phyloP scores from a whole-genome alignment of 805 yeast species.

The Groenewaldozyma salmanticensis region DNA sequence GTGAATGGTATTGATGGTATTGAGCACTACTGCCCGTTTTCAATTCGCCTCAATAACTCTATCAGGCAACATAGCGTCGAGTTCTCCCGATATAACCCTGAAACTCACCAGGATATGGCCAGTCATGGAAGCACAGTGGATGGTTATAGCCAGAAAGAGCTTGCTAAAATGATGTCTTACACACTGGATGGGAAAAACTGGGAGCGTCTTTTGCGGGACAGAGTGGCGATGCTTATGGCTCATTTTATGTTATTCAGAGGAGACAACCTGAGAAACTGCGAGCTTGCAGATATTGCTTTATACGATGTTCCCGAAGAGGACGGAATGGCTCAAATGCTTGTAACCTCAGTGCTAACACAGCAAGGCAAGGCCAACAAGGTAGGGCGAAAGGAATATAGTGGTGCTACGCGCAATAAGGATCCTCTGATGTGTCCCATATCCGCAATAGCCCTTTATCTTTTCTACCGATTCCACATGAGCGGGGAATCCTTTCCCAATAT shows the following conservation, averaged over 20 bases:
- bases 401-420: not conserved
- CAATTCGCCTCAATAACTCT: too few relatives aligned
- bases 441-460: not conserved
- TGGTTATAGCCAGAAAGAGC: too few relatives aligned
- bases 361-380: not conserved
- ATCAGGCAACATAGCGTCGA: too few relatives aligned
- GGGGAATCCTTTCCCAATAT: not conserved
- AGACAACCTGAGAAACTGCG: not conserved
- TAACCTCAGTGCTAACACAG: not conserved
- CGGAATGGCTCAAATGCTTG: not conserved
- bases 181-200: not conserved
- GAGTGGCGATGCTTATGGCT: not conserved
- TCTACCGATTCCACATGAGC: not conserved
- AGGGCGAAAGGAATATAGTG: not conserved
- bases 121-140: too few relatives aligned
- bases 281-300: not conserved
- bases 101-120: too few relatives aligned
- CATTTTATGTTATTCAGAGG: not conserved
- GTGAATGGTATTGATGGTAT: too few relatives aligned
- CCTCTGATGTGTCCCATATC: not conserved
- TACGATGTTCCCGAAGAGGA: not conserved
- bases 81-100: too few relatives aligned
- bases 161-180: too few relatives aligned
- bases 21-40: too few relatives aligned
- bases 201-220: not conserved